Percentiles rank a stretch among this genome's conserved stretches.
Evolutionary conservation across 331 rosid species (phyloP).

Genomic region (Dryas integrifolia): DNA sequence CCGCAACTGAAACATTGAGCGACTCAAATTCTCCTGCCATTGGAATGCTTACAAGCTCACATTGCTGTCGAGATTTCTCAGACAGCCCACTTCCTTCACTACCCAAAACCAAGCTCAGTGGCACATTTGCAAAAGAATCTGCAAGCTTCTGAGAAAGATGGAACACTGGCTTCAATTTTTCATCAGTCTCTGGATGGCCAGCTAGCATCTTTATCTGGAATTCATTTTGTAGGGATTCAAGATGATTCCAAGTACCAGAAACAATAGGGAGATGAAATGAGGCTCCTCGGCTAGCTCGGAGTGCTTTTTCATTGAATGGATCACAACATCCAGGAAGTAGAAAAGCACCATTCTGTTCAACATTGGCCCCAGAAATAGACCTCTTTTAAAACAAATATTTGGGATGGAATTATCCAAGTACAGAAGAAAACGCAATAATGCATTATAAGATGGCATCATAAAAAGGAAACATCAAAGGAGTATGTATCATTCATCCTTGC

Average conservation of each 20-base stretch:
- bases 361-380: conserved; percentile 8
- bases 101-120: conserved; percentile 80
- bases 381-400: conserved; percentile 4
- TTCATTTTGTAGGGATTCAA: conserved; percentile 47
- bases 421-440: background rate
- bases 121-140: conserved; percentile 42
- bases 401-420: background rate
- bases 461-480: background rate
- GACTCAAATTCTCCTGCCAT: conserved; percentile 88
- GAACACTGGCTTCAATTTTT: conserved; percentile 37
- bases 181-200: conserved; percentile 63
- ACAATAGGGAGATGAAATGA: conserved; percentile 83
- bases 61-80: conserved; percentile 45
- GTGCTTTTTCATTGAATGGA: conserved; percentile 89
- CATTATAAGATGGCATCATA: background rate
- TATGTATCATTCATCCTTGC: background rate
- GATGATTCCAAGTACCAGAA: conserved; percentile 69
- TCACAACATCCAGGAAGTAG: conserved; percentile 95
- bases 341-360: conserved; percentile 70
- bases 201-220: conserved; percentile 69
- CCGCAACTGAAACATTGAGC: conserved; percentile 95
- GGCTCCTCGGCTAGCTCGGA: conserved; percentile 92
- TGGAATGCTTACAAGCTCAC: conserved; percentile 89
- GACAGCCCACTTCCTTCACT: conserved; percentile 93
- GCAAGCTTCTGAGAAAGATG: conserved; percentile 55